Base-by-base conservation (phyloP, 106 monocot genomes). In the Dendrobium catenatum region DNA sequence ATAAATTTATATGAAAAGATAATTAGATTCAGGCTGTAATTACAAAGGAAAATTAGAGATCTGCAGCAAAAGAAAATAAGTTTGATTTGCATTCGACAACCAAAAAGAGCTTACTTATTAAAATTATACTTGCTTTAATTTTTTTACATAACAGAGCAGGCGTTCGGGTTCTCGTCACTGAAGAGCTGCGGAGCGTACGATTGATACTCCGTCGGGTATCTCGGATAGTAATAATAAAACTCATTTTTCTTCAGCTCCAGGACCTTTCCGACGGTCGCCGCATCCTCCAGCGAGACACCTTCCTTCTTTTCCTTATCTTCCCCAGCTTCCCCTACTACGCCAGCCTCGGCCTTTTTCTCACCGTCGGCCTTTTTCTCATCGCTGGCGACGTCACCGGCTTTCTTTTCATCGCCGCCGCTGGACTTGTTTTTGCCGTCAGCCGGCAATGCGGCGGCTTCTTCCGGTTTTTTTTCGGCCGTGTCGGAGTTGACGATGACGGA, bases 401-500 rank as follows among this genome's bases (percentile, higher is more conserved):
- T 42, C 56, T 79, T 82, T 42, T 26, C 42, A 15, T 77, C 44
- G 15, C 43, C 72, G 3, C 73, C 68, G 9, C 40, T 75, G 46
- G 75, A 43, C 22, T 79, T 75, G 37, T 76, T 56, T 29, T 76
- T 72, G 4, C 77, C 85, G 2, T 80, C 33, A 1, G 18, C 73
- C 17, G 16, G 42, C 31, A 7, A 47, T 59, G 51, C 10, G 55
- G 77, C 79, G 4, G 77, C 56, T 0, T 61, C 82, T 3, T 82
- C 87, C 5, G 87, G 43, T 41, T 88, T 82, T 75, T 84, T 80
- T 55, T 86, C 86, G 37, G 73, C 81, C 24, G 90, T 90, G 15
- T 93, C 96, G 15, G 81, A 48, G 68, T 90, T 94, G 16, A 94
- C 85, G 48, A 95, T 64, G 24, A 87, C 55, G 11, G 93, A 88